Evolutionary conservation across 257 asterid species (phyloP), one percentile per base, ranked within the genome.

Genomic region (Solanum chilense): DNA sequence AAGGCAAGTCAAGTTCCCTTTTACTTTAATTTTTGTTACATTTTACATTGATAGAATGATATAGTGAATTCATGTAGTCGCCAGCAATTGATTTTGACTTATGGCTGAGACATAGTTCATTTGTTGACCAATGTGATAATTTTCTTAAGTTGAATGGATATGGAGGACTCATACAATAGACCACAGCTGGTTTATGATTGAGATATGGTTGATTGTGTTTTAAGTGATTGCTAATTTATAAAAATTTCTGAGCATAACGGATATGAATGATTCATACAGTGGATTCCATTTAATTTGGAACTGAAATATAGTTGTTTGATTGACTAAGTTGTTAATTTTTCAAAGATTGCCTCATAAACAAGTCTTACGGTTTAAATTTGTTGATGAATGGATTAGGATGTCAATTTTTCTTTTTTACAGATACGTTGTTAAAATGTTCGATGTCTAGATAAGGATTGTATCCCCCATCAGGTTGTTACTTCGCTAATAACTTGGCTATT

Each of bases 1-100:
- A 97, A 97, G 99, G 99, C 98, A 97, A 97, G 99, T 97, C 85
- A 93, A 87, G 31, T 83, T 88, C 91, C 94, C 94, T 88, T 87
- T 56, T 83, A 8, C 42, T 87, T 45, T 85, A 14, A 9, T 39
- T 60, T 87, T 70, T 20, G 49, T 39, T 80, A 64, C 47, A 87
- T 87, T 81, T 69, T 66, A 25, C 35, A 12, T 27, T 8, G 42
- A 45, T 14, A 9, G 42, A 80, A 80, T 80, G 27, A 49, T 45
- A 29, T 47, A 27, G 84, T 27, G 2, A 41, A 78, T 78, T 45
- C 68, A 3, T 47, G 37, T 29, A 49, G 84, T 80, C 69, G 21
- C 25, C 12, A 7, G 1, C 85, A 81, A 81, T 16, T 81, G 69
- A 80, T 15, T 25, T 15, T 45, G 66, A 78, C 11, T 25, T 78